A percentile compares a stretch with the other conserved stretches of the same genome.
These are phyloP conservation scores for Cercophora samala DNA, from an alignment of 495 filamentous ascomycete species.

Conservation along the genomic window DNA sequence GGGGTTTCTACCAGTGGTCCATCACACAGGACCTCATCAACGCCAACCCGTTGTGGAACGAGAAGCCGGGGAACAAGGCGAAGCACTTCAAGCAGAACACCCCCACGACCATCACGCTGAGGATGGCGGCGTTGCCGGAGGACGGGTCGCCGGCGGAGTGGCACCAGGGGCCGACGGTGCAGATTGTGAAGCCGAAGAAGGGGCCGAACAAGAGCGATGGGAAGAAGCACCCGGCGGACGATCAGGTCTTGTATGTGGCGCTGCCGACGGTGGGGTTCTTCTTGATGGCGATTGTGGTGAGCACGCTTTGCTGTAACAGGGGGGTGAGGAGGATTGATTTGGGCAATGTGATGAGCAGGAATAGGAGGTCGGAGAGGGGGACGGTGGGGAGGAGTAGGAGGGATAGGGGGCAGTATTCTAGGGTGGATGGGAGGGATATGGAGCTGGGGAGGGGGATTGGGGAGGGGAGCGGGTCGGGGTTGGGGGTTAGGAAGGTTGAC, in stretches of 20 bases:
- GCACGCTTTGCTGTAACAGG: constrained; percentile 1
- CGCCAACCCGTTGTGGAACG: background rate
- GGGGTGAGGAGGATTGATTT: background rate
- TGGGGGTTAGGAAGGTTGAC: background rate
- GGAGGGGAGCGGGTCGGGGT: background rate
- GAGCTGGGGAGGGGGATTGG: background rate
- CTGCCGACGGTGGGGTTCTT: background rate
- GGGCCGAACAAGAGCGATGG: background rate
- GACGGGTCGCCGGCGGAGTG: background rate
- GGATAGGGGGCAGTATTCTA: constrained; percentile 3
- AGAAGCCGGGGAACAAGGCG: background rate
- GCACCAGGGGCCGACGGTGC: background rate
- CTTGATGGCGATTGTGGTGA: background rate
- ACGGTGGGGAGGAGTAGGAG: background rate
- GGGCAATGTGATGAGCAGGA: background rate
- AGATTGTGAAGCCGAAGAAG: background rate
- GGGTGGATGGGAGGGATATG: background rate
- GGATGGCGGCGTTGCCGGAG: background rate
- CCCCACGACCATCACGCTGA: background rate
- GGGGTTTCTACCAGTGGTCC: constrained; percentile 3
- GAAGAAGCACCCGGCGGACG: background rate
- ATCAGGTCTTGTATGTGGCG: background rate
- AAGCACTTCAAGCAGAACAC: background rate
- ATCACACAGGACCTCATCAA: background rate
- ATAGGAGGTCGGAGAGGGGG: background rate